Base-by-base conservation (phyloP, 257 asterid species). In the Fraxinus excelsior region DNA sequence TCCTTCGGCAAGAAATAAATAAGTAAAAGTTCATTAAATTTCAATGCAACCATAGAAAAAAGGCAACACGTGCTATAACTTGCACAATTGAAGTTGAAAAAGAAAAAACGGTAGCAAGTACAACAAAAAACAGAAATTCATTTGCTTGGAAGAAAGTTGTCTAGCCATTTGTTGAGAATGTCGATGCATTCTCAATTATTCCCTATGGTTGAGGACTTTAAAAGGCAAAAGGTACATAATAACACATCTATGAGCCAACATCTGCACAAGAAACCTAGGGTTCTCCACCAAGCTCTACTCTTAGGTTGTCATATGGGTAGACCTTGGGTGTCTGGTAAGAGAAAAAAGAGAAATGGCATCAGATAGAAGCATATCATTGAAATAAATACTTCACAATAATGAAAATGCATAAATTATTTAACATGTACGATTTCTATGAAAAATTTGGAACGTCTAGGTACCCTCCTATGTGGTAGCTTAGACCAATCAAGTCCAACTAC, bases 201-300 rank as follows among this genome's bases (percentile, higher is more conserved):
- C 78, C 80, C 37, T n/a, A 31, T 19, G 72, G 58, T 79, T 80
- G 32, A 31, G 29, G 74, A 60, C 66, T 28, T 38, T 75, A 16
- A 77, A 26, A 28, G 8, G 10, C 25, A 31, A 7, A 31, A 49
- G 60, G 37, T 14, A 76, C 71, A 58, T 21, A 18, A 37, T 25
- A 26, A 49, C 67, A 46, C 32, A 21, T 70, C n/a, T 5, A 49
- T 67, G 42, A 40, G 60, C 77, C 70, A 10, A 25, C 76, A 75
- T 38, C 19, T 21, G 67, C 71, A 73, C 23, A 70, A 64, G 56
- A 34, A 25, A 51, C 29, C 76, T 88, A 87, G 21, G 97, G 89
- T 77, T 93, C 96, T 79, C 88, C 98, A 72, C 98, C 97, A 60
- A 94, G 98, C 94, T 91, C 98, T 58, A 81, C 91, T 83, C 90